A percentile compares a stretch with the other conserved stretches of the same genome.
Evolutionary conservation across 345 rosid species (phyloP).

Genomic region (Lepidium africanum): DNA sequence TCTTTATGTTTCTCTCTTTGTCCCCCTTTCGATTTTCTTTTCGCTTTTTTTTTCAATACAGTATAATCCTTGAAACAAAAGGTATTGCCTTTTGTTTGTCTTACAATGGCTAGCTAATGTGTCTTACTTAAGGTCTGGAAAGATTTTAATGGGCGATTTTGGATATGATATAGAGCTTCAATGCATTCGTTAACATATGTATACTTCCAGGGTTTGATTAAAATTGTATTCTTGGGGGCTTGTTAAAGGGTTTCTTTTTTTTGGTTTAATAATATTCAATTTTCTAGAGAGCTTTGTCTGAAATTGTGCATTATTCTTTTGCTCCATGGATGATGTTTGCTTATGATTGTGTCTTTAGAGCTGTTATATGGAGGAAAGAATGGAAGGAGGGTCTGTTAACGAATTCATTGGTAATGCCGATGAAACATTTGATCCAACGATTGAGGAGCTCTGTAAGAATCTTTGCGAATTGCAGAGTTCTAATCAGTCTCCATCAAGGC

Average conservation of each 20-base stretch:
- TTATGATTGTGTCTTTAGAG: background rate
- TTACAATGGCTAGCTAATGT: background rate
- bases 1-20: background rate
- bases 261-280: background rate
- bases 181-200: background rate
- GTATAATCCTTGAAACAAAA: background rate
- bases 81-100: background rate
- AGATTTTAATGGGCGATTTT: background rate
- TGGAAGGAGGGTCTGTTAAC: constrained; percentile 2
- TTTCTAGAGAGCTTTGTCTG: background rate
- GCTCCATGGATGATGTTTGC: constrained; percentile 1
- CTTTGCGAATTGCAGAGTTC: constrained; percentile 88
- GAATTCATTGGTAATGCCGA: constrained; percentile 7
- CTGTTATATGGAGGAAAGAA: background rate
- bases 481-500: constrained; percentile 71
- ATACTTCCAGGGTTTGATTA: background rate
- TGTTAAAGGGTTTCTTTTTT: background rate
- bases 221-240: background rate
- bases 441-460: constrained; percentile 75
- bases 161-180: background rate
- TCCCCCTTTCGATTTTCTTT: background rate
- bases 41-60: background rate
- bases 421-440: constrained; percentile 40
- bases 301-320: background rate
- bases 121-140: background rate